Percentiles rank a stretch among this genome's conserved stretches.
These are phyloP conservation scores for Umbelopsis ramanniana DNA, from an alignment of 192 early-diverging fungal genomes.

Conservation along the genomic window DNA sequence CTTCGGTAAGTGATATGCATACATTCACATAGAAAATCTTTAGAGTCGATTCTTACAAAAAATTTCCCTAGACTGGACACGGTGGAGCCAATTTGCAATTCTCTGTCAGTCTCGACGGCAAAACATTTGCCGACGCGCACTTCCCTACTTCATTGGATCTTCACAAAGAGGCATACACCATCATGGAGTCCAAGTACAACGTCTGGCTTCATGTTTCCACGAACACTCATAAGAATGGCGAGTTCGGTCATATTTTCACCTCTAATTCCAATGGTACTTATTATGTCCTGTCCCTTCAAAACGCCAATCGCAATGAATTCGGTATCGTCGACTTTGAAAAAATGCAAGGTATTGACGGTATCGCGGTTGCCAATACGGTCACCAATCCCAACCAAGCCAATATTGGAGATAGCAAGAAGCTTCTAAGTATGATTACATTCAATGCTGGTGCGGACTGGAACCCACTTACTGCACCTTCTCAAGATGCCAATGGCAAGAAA, in stretches of 20 bases:
- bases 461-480: constrained; percentile 51
- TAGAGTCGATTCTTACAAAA: too few relatives aligned
- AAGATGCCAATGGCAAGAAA: constrained; percentile 42
- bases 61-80: constrained; percentile 27
- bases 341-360: constrained; percentile 85
- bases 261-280: constrained; percentile 91
- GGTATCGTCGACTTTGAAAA: constrained; percentile 95
- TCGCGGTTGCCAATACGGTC: constrained; percentile 83
- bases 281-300: constrained; percentile 69
- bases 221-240: constrained; percentile 51
- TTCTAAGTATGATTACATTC: constrained; percentile 72
- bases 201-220: constrained; percentile 73
- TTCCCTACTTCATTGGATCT: constrained; percentile 79
- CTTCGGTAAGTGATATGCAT: constrained; percentile 48
- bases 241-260: constrained; percentile 87
- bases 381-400: constrained; percentile 65
- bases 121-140: constrained; percentile 63
- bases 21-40: too few relatives aligned
- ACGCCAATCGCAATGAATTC: constrained; percentile 73
- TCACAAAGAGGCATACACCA: constrained; percentile 68
- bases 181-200: constrained; percentile 67
- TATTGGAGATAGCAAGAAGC: constrained; percentile 58
- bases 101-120: constrained; percentile 77
- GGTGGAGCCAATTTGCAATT: constrained; percentile 55
- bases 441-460: constrained; percentile 86